phyloP scores from a whole-genome alignment of 148 eudicot genomes.

The Diospyros lotus region DNA sequence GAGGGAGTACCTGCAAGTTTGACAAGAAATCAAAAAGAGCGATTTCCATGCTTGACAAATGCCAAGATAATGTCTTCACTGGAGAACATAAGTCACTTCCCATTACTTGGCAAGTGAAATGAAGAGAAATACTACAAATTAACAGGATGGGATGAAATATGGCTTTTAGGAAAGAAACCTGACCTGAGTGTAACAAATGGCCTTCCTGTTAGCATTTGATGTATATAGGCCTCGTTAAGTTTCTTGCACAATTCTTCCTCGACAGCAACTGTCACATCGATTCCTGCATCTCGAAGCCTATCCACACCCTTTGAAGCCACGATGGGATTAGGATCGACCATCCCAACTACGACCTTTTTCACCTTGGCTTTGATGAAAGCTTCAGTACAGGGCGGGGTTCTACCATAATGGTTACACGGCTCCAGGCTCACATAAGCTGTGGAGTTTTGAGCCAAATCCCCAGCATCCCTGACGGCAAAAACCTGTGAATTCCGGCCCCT shows the following conservation, averaged over 20 bases:
- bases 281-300: constrained; percentile 70
- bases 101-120: background rate
- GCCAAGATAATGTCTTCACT: background rate
- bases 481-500: constrained; percentile 50
- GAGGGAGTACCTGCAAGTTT: constrained; percentile 65
- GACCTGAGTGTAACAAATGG: constrained; percentile 85
- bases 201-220: constrained; percentile 70
- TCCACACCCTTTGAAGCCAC: constrained; percentile 75
- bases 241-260: constrained; percentile 88
- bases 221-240: constrained; percentile 73
- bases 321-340: constrained; percentile 96
- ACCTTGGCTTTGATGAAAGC: constrained; percentile 87
- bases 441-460: constrained; percentile 80
- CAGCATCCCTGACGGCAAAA: constrained; percentile 89
- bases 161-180: constrained; percentile 5
- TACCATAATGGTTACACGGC: constrained; percentile 93
- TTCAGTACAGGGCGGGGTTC: constrained; percentile 93
- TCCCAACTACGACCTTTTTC: constrained; percentile 84
- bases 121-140: background rate
- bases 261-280: constrained; percentile 69
- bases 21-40: background rate
- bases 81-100: too few relatives aligned
- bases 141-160: background rate
- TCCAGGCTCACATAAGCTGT: constrained; percentile 97
- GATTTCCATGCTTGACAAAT: background rate